Evolutionary conservation across 2,329 filamentous ascomycete genomes (phyloP).

Genomic region (Ambrosiella xylebori): DNA sequence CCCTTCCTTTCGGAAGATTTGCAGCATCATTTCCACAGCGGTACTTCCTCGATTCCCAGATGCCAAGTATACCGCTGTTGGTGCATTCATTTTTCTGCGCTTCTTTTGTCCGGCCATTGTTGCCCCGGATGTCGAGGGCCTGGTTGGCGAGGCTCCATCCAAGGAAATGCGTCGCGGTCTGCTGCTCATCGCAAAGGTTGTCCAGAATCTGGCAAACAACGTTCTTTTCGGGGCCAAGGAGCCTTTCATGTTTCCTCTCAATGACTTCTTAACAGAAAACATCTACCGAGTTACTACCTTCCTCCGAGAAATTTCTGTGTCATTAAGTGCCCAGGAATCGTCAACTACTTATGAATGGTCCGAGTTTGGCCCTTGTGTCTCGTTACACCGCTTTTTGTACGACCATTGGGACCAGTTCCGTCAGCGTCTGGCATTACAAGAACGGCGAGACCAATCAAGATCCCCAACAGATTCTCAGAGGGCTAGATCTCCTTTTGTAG

Average conservation of each 20-base stretch:
- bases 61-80: conserved; percentile 55
- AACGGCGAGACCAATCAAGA: conserved; percentile 38
- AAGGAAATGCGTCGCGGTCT: conserved; percentile 54
- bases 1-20: conserved; percentile 47
- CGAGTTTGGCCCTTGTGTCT: conserved; percentile 55
- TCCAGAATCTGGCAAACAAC: conserved; percentile 56
- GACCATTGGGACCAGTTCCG: conserved; percentile 56
- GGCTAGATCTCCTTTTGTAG: conserved; percentile 38
- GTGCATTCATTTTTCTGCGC: conserved; percentile 52
- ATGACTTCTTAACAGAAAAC: conserved; percentile 50
- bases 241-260: conserved; percentile 54
- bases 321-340: conserved; percentile 26
- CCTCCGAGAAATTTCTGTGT: conserved; percentile 47
- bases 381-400: conserved; percentile 50
- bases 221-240: conserved; percentile 56
- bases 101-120: conserved; percentile 61
- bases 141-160: conserved; percentile 42
- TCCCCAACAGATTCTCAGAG: conserved; percentile 36
- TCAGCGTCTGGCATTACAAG: conserved; percentile 43
- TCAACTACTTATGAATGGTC: conserved; percentile 32
- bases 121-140: conserved; percentile 48
- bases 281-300: conserved; percentile 52
- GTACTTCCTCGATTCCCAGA: conserved; percentile 48
- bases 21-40: conserved; percentile 48
- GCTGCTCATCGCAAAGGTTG: conserved; percentile 52